phyloP scores from a whole-genome alignment of 2,329 filamentous ascomycete species.

The Sporothrix euskadiensis region DNA sequence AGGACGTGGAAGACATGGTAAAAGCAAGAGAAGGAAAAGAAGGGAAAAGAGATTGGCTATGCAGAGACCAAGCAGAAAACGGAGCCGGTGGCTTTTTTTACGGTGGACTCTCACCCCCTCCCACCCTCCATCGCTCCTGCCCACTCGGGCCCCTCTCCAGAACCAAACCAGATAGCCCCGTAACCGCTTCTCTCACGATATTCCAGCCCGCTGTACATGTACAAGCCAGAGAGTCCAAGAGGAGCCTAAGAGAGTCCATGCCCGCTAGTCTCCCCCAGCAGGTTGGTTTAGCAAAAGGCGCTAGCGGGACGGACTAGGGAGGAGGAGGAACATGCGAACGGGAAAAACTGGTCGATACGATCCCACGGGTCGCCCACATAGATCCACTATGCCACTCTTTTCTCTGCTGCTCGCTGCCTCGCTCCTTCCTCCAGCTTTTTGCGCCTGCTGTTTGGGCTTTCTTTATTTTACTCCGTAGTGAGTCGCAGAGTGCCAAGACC shows the following conservation, averaged over 20 bases:
- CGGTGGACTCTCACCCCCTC: neutral
- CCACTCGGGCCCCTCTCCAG: neutral
- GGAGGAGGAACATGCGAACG: conserved; percentile 1
- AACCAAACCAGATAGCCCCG: neutral
- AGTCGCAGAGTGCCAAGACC: neutral
- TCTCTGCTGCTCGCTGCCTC: neutral
- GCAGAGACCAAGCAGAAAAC: neutral
- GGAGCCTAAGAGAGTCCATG: neutral
- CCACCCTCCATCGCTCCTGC: neutral
- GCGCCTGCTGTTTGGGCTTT: neutral
- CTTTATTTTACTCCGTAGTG: neutral
- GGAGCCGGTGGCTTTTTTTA: neutral
- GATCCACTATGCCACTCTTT: neutral
- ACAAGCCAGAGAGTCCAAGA: neutral
- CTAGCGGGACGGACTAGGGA: conserved; percentile 13
- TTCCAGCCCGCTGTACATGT: neutral
- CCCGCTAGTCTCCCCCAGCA: conserved; percentile 23
- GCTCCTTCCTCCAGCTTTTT: neutral
- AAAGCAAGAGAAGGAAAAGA: neutral
- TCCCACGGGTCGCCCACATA: neutral
- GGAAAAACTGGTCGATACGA: conserved; percentile 16
- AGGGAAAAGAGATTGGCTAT: neutral
- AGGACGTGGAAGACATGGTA: neutral
- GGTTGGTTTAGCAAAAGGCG: conserved; percentile 17
- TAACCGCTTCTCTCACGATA: neutral